Conservation (phyloP, 805 yeast genomes). For the Sugiyamaella qingdaonensis region DNA sequence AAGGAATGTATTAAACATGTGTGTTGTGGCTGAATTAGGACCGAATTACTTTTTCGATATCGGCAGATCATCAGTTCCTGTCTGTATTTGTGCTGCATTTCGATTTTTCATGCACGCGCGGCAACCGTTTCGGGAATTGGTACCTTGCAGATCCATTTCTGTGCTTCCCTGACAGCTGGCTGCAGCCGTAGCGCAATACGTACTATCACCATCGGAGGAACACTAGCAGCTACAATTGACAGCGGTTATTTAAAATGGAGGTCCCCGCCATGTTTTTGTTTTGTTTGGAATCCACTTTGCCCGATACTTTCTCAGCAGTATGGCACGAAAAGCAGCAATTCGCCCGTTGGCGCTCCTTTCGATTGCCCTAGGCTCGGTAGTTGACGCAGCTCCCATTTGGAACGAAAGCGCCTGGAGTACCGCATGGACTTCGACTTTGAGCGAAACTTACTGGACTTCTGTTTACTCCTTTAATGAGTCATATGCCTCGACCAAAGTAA, state of each 20-base stretch:
- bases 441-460: too few relatives aligned
- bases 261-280: background rate
- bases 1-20: background rate
- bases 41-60: background rate
- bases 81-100: conserved; percentile 1
- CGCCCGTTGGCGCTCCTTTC: background rate
- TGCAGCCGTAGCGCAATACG: background rate
- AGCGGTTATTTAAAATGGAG: background rate
- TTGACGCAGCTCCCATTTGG: background rate
- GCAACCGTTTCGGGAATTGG: background rate
- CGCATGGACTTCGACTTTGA: background rate
- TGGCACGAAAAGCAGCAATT: background rate
- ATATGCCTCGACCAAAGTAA: background rate
- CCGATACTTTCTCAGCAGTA: background rate
- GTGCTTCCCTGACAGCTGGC: background rate
- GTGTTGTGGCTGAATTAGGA: background rate
- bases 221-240: background rate
- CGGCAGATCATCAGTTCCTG: background rate
- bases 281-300: background rate
- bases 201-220: background rate
- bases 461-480: background rate
- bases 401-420: background rate
- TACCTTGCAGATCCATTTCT: conserved; percentile 2
- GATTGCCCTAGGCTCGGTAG: background rate
- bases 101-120: background rate